phyloP scores from a whole-genome alignment of 306 rosid genomes.

The Fagus sylvatica region DNA sequence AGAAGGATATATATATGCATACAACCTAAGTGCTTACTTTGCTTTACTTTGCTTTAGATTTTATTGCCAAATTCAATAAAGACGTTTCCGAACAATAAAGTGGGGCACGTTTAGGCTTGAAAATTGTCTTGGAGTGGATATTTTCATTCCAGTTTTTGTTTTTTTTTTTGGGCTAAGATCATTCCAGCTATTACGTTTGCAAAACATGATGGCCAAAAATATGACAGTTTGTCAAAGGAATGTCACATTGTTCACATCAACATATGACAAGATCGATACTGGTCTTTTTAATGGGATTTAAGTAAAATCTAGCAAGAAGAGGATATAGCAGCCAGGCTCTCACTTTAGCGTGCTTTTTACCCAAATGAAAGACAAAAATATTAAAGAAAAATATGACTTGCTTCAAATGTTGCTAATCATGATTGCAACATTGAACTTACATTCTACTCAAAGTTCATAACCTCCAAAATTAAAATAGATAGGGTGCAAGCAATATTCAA shows the following conservation, averaged over 20 bases:
- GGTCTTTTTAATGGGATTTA: not conserved
- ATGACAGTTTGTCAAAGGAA: not conserved
- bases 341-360: slow-evolving; percentile 1
- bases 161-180: not conserved
- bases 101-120: too few species aligned
- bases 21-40: too few species aligned
- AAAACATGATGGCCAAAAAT: too few species aligned
- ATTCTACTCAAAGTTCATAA: slow-evolving; percentile 52
- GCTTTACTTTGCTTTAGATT: too few species aligned
- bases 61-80: too few species aligned
- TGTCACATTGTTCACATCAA: not conserved
- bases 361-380: slow-evolving; percentile 8
- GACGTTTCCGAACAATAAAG: too few species aligned
- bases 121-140: too few species aligned
- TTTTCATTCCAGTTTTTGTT: too few species aligned
- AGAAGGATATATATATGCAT: too few species aligned
- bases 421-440: slow-evolving; percentile 59
- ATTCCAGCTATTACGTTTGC: not conserved
- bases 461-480: slow-evolving; percentile 27
- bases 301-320: not conserved
- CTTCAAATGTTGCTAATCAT: slow-evolving; percentile 64
- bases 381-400: slow-evolving; percentile 26
- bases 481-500: slow-evolving; percentile 13
- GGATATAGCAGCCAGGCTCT: not conserved
- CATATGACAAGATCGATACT: not conserved